Evolutionary conservation across 1,284 basidiomycete genomes (phyloP), one percentile per base, ranked within the genome.

Genomic region (Veloboletus limbatus): DNA sequence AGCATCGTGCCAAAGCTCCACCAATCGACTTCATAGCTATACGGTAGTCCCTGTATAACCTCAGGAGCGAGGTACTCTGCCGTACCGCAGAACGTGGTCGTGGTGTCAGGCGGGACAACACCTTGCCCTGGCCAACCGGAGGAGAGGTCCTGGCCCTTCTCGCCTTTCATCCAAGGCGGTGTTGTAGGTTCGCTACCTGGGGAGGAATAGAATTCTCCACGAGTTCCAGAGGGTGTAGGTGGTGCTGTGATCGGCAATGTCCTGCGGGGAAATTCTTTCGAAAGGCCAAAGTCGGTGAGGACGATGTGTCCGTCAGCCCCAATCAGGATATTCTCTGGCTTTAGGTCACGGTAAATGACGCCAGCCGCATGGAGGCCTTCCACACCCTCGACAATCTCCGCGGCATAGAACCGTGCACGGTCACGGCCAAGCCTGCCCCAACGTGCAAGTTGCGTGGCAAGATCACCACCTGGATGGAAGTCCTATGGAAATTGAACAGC

Each of bases 1-100:
- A 97, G 72, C 87, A 98, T 97, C 51, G 94, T 97, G 16, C 95
- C 95, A 59, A 97, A 89, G 54, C 88, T 90, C 94, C 95, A 98
- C 91, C 93, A 96, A 65, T 98, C 95, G 17, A 96, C 92, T 57
- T 95, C 91, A 62, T 95, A 97, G 53, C 88, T 88, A 67, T 98
- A 97, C 16, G 89, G 81, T 54, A 89, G 69, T 4, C 93, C 90
- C 60, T 93, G 88, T 58, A 98, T 92, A 41, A 98, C 92, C 66
- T 96, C 92, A 0, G 92, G 92, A 14, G 92, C 93, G 14, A 97
- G 78, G 61, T 97, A 97, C 66, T 97, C 94, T 4, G 92, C 88
- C 8, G 93, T 97, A 18, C 90, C 89, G 65, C 91, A 93, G 63
- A 93, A 93, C 10, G 91, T 93, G 28, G 74, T 81, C 18, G 91